Conservation (phyloP, 345 rosid genomes). For the Lepidium africanum region DNA sequence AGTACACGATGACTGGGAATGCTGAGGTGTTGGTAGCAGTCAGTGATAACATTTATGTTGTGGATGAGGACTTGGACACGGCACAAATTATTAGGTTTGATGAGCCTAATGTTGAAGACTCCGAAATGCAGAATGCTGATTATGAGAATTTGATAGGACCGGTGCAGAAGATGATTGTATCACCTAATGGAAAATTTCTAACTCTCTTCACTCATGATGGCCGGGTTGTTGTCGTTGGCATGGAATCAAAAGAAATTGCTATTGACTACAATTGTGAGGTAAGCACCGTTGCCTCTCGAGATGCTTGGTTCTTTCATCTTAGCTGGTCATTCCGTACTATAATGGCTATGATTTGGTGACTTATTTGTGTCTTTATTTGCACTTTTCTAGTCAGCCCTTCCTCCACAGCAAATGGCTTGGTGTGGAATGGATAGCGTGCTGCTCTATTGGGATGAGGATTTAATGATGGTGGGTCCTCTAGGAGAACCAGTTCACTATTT, state of each 20-base stretch:
- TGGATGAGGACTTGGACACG: constrained; percentile 64
- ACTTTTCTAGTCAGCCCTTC: constrained; percentile 71
- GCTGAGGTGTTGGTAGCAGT: constrained; percentile 73
- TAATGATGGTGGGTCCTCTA: constrained; percentile 90
- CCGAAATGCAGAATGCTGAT: constrained; percentile 50
- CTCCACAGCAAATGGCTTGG: constrained; percentile 97
- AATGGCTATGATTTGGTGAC: not conserved
- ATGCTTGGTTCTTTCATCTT: constrained; percentile 11
- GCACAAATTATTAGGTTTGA: constrained; percentile 35
- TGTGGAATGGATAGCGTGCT: constrained; percentile 94
- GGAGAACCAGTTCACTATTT: constrained; percentile 76
- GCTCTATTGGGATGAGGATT: constrained; percentile 88
- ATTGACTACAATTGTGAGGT: constrained; percentile 79
- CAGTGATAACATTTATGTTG: constrained; percentile 46
- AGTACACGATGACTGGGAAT: constrained; percentile 77
- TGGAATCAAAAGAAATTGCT: constrained; percentile 40
- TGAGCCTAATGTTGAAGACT: constrained; percentile 11
- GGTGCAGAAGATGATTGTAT: constrained; percentile 73
- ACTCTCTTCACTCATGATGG: constrained; percentile 90
- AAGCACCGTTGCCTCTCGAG: constrained; percentile 11
- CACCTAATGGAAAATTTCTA: constrained; percentile 68
- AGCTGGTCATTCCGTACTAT: not conserved
- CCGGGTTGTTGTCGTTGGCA: constrained; percentile 58
- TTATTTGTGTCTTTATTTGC: not conserved
- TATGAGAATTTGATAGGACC: constrained; percentile 47